These are phyloP conservation scores for Talaromyces marneffei DNA, from an alignment of 2,329 filamentous ascomycete genomes.

Conservation along the genomic window DNA sequence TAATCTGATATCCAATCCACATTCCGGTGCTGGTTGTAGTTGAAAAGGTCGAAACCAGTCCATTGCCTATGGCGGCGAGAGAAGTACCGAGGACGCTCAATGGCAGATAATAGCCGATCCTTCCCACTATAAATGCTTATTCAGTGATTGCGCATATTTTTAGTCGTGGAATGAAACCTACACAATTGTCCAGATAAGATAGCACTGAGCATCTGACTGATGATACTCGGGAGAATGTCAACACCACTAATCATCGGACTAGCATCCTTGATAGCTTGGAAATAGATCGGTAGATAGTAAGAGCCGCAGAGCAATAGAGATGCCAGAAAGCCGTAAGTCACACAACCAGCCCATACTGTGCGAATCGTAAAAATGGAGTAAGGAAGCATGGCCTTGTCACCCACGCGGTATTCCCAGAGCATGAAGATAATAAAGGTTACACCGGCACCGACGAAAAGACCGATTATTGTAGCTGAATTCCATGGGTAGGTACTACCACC, in stretches of 20 bases:
- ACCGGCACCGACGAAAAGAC: conserved; percentile 41
- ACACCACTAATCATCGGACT: conserved; percentile 33
- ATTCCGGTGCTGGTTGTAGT: conserved; percentile 30
- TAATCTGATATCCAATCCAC: conserved; percentile 47
- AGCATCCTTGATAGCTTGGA: conserved; percentile 38
- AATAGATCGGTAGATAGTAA: conserved; percentile 47
- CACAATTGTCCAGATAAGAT: conserved; percentile 30
- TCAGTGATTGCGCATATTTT: not conserved
- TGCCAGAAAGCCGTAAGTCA: conserved; percentile 20
- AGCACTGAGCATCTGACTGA: conserved; percentile 30
- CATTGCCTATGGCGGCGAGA: conserved; percentile 31
- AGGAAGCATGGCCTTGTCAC: conserved; percentile 40
- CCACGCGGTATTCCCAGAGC: conserved; percentile 33
- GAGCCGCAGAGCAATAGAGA: conserved; percentile 33
- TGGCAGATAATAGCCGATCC: conserved; percentile 32
- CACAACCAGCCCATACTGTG: conserved; percentile 30
- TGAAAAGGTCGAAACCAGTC: conserved; percentile 40
- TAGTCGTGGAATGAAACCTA: conserved; percentile 13
- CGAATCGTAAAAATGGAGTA: conserved; percentile 35
- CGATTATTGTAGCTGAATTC: conserved; percentile 40
- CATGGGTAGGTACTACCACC: conserved; percentile 36
- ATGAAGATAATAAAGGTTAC: conserved; percentile 36
- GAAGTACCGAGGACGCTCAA: conserved; percentile 26
- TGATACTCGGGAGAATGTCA: conserved; percentile 36
- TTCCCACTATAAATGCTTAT: conserved; percentile 21